These are phyloP conservation scores for Pyrus communis DNA, from an alignment of 306 rosid species.

Conservation along the genomic window DNA sequence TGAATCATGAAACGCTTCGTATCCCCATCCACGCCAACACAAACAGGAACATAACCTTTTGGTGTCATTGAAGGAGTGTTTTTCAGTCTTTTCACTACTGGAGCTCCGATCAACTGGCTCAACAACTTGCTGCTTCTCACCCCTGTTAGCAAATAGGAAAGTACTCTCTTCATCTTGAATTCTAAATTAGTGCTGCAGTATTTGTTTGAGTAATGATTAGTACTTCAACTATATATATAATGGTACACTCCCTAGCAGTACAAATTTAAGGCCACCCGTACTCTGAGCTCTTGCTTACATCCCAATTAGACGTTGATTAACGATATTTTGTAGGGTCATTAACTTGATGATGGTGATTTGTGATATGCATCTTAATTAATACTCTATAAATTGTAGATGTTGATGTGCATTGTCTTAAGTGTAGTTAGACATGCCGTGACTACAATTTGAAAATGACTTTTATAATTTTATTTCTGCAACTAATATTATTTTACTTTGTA, in stretches of 20 bases:
- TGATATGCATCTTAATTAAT: too few species aligned
- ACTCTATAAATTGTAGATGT: not conserved
- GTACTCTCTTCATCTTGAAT: not conserved
- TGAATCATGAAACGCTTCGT: conserved; percentile 30
- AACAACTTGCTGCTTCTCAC: conserved; percentile 23
- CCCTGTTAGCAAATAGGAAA: conserved; percentile 26
- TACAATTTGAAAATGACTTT: too few species aligned
- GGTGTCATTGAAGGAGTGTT: conserved; percentile 3
- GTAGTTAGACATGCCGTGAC: conserved; percentile 8
- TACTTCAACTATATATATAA: not conserved
- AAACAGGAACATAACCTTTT: conserved; percentile 45
- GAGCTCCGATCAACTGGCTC: conserved; percentile 16
- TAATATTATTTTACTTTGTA: too few species aligned
- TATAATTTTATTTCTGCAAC: too few species aligned
- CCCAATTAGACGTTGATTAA: not conserved
- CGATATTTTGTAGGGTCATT: not conserved
- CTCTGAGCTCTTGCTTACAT: conserved; percentile 5
- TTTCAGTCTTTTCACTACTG: conserved; percentile 9
- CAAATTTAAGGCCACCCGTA: not conserved
- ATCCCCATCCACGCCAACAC: conserved; percentile 38
- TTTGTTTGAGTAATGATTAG: not conserved
- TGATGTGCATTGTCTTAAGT: not conserved
- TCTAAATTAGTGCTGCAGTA: too few species aligned
- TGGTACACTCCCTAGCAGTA: not conserved
- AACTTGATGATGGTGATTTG: not conserved